A percentile compares a stretch with the other conserved stretches of the same genome.
These are phyloP conservation scores for Cenchrus fungigraminus DNA, from an alignment of 176 grass and related monocot species.

Conservation along the genomic window DNA sequence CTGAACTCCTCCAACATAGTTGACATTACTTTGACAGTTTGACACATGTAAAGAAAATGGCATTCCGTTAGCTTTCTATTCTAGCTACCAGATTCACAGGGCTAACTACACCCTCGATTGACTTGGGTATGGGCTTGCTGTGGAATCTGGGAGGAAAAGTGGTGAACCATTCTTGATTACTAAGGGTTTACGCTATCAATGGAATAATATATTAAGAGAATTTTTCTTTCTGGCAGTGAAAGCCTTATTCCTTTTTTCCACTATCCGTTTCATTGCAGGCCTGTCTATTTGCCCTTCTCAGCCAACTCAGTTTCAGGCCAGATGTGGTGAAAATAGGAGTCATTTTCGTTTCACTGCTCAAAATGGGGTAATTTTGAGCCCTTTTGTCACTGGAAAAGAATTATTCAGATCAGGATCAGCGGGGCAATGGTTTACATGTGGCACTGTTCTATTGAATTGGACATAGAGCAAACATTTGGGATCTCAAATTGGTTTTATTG, in stretches of 20 bases:
- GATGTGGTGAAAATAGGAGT: not conserved
- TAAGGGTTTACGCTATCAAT: not conserved
- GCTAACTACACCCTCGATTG: not conserved
- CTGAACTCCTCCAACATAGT: too few relatives aligned
- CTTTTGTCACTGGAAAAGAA: not conserved
- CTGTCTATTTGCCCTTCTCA: not conserved
- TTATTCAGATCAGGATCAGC: not conserved
- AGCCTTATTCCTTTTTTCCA: not conserved
- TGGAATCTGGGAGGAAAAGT: not conserved
- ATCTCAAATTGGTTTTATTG: not conserved
- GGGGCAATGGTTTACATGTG: not conserved
- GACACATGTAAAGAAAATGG: not conserved
- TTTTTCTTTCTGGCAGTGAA: not conserved
- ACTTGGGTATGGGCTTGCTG: not conserved
- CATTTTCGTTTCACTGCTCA: too few relatives aligned
- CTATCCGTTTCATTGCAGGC: not conserved
- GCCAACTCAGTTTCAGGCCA: not conserved
- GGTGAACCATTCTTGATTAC: not conserved
- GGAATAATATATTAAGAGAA: not conserved
- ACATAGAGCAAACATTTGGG: not conserved
- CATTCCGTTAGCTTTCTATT: not conserved
- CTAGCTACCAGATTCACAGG: slow-evolving; percentile 2
- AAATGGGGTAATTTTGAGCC: not conserved
- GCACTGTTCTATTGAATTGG: not conserved
- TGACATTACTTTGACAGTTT: slow-evolving; percentile 2